phyloP scores from a whole-genome alignment of 352 stramenopile genomes.

The Phytophthora hibernalis region DNA sequence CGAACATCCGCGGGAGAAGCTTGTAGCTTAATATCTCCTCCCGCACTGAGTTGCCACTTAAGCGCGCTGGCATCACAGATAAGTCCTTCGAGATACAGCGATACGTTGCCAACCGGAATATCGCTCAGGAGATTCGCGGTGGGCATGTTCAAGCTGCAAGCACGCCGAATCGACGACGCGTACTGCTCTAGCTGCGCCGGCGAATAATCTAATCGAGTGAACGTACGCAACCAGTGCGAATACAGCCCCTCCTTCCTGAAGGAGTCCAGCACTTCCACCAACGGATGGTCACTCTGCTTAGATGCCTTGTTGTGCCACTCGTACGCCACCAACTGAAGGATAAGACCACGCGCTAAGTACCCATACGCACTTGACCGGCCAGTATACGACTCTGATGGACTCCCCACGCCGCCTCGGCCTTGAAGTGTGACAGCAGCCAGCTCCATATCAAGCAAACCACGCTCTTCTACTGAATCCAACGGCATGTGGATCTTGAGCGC shows the following conservation, averaged over 20 bases:
- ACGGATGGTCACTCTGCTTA: slow-evolving; percentile 41
- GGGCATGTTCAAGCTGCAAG: slow-evolving; percentile 17
- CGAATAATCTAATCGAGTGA: slow-evolving; percentile 69
- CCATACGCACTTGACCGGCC: slow-evolving; percentile 68
- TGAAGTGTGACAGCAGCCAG: slow-evolving; percentile 38
- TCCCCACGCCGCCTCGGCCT: slow-evolving; percentile 26
- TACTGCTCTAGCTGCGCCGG: slow-evolving; percentile 34
- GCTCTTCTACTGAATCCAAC: slow-evolving; percentile 48
- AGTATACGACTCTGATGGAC: slow-evolving; percentile 43
- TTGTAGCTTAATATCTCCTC: slow-evolving; percentile 28
- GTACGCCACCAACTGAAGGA: slow-evolving; percentile 67
- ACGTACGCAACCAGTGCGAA: slow-evolving; percentile 72
- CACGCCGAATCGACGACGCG: slow-evolving; percentile 27
- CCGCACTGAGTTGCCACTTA: slow-evolving; percentile 43
- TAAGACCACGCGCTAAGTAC: slow-evolving; percentile 62
- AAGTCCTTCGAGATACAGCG: slow-evolving; percentile 39
- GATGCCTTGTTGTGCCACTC: slow-evolving; percentile 67
- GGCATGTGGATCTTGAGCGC: slow-evolving; percentile 68
- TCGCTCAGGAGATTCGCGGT: slow-evolving; percentile 19
- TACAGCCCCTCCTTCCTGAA: slow-evolving; percentile 72
- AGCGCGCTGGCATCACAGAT: slow-evolving; percentile 36
- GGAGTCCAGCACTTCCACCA: slow-evolving; percentile 59
- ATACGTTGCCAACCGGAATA: slow-evolving; percentile 24
- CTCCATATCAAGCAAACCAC: slow-evolving; percentile 47
- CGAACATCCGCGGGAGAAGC: slow-evolving; percentile 37